Percentiles rank a stretch among this genome's conserved stretches.
phyloP scores from a whole-genome alignment of 257 asterid genomes.

The Plantago ovata region DNA sequence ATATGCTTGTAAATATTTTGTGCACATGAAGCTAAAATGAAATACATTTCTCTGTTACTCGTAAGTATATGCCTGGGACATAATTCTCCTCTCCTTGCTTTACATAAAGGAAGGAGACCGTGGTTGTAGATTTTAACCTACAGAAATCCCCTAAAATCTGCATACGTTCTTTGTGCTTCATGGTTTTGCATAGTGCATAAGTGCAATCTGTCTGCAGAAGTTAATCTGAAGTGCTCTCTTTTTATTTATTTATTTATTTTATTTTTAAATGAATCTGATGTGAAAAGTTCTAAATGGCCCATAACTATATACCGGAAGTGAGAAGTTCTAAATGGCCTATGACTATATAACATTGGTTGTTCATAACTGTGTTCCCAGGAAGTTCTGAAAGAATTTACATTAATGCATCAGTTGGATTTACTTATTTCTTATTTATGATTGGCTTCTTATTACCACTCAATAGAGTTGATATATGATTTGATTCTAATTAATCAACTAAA shows the following conservation, averaged over 20 bases:
- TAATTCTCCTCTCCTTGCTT: conserved; percentile 3
- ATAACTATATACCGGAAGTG: too few species aligned
- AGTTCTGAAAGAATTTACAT: conserved; percentile 11
- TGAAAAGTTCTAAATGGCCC: too few species aligned
- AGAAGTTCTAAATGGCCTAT: too few species aligned
- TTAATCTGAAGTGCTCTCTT: too few species aligned
- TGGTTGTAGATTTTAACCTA: conserved; percentile 20
- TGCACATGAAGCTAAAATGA: conserved; percentile 1
- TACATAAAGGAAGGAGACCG: conserved; percentile 10
- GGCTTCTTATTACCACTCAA: conserved; percentile 38
- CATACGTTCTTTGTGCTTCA: too few species aligned
- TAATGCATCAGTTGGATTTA: not conserved
- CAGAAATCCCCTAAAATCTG: conserved; percentile 23
- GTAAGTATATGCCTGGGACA: conserved; percentile 6
- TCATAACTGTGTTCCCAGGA: not conserved
- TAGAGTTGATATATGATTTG: conserved; percentile 50
- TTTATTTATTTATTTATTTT: too few species aligned
- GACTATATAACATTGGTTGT: not conserved
- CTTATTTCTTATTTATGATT: conserved; percentile 24
- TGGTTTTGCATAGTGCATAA: too few species aligned
- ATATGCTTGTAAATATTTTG: too few species aligned
- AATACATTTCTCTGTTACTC: conserved; percentile 6
- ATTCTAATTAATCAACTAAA: conserved; percentile 38
- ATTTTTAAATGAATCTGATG: too few species aligned
- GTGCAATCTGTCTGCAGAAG: not conserved